A percentile compares a stretch with the other conserved stretches of the same genome.
Conservation (phyloP, 768 basidiomycete genomes). For the Termitomyces sp. region DNA sequence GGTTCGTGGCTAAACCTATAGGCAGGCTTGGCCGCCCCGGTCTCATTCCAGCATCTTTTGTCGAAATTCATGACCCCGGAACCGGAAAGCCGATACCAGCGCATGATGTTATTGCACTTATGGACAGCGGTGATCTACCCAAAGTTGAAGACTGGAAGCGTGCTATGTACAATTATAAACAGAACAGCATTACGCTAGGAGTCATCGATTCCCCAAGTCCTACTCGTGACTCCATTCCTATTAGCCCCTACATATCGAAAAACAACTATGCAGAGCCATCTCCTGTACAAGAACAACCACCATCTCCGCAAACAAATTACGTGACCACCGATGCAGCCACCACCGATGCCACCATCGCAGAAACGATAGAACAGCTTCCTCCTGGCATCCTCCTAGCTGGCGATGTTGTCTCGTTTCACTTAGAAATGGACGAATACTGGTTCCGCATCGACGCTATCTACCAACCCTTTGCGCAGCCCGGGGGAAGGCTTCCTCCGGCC, state of each 20-base stretch:
- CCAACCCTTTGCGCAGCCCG: slow-evolving; percentile 72
- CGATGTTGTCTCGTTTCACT: slow-evolving; percentile 94
- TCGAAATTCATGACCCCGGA: slow-evolving; percentile 91
- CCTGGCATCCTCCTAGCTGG: slow-evolving; percentile 85
- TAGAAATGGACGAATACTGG: slow-evolving; percentile 96
- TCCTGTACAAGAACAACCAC: slow-evolving; percentile 24
- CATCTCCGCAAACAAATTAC: slow-evolving; percentile 24
- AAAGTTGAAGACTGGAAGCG: slow-evolving; percentile 99
- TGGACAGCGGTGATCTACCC: slow-evolving; percentile 86
- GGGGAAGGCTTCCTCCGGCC: slow-evolving; percentile 59
- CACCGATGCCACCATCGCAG: slow-evolving; percentile 30
- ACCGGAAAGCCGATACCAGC: slow-evolving; percentile 71
- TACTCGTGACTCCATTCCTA: slow-evolving; percentile 37
- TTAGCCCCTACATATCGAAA: slow-evolving; percentile 37
- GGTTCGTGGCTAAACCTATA: slow-evolving; percentile 99
- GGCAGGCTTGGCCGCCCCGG: slow-evolving; percentile 93
- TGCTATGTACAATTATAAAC: slow-evolving; percentile 93
- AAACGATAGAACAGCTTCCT: slow-evolving; percentile 53
- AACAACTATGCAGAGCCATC: slow-evolving; percentile 18
- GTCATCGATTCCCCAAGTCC: slow-evolving; percentile 62
- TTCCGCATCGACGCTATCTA: slow-evolving; percentile 91
- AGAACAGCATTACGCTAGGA: slow-evolving; percentile 92
- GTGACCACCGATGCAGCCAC: slow-evolving; percentile 18
- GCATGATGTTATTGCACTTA: slow-evolving; percentile 66
- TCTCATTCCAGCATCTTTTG: slow-evolving; percentile 95